Percentiles rank a stretch among this genome's conserved stretches.
phyloP scores from a whole-genome alignment of 2,329 filamentous ascomycete species.

The Alternaria sp. region DNA sequence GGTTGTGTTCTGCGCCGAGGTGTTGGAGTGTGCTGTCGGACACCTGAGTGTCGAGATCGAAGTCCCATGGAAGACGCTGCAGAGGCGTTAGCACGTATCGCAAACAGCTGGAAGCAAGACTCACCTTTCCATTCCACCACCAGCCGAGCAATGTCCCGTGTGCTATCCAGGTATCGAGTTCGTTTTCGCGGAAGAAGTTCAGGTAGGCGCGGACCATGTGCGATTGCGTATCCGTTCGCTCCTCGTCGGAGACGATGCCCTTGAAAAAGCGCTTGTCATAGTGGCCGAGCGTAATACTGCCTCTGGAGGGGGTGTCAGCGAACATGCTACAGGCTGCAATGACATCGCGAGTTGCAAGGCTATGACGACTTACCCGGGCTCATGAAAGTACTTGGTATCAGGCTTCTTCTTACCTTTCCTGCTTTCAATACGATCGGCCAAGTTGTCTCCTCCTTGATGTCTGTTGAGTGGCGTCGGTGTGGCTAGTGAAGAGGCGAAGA shows the following conservation, averaged over 20 bases:
- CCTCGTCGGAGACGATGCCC: slow-evolving; percentile 67
- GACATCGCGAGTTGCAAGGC: not conserved
- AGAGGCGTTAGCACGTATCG: slow-evolving; percentile 30
- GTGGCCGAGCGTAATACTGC: slow-evolving; percentile 66
- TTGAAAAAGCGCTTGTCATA: slow-evolving; percentile 77
- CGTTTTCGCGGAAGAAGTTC: slow-evolving; percentile 66
- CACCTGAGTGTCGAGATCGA: slow-evolving; percentile 83
- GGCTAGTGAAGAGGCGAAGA: slow-evolving; percentile 27
- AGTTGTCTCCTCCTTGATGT: not conserved
- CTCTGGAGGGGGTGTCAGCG: slow-evolving; percentile 29
- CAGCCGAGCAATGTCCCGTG: slow-evolving; percentile 84
- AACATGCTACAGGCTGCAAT: not conserved
- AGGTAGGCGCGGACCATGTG: slow-evolving; percentile 79
- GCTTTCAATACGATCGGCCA: not conserved
- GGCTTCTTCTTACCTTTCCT: slow-evolving; percentile 6
- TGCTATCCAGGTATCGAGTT: slow-evolving; percentile 83
- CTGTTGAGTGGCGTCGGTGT: slow-evolving; percentile 19
- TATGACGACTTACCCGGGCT: slow-evolving; percentile 42
- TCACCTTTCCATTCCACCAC: slow-evolving; percentile 81
- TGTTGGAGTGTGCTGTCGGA: slow-evolving; percentile 69
- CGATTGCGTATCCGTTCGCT: slow-evolving; percentile 69
- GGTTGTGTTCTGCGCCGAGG: slow-evolving; percentile 71
- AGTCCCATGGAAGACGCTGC: slow-evolving; percentile 81
- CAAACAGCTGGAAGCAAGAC: not conserved
- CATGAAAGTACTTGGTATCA: slow-evolving; percentile 47